Evolutionary conservation across 768 basidiomycete genomes (phyloP).

Genomic region (Suillus brevipes): DNA sequence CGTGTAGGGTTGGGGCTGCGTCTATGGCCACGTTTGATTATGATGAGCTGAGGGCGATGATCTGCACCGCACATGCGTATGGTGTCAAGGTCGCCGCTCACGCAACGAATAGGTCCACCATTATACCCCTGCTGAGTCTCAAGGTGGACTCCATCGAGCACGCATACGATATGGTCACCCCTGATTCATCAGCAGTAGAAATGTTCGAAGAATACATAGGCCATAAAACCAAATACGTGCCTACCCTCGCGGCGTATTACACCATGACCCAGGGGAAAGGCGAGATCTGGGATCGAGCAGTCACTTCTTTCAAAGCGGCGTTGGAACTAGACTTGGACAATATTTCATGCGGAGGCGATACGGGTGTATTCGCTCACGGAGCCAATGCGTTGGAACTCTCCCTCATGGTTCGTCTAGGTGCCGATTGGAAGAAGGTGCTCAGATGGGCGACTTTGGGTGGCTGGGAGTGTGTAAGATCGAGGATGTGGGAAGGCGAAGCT

Average conservation of each 20-base stretch:
- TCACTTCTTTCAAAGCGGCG: constrained; percentile 45
- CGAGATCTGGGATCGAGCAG: constrained; percentile 39
- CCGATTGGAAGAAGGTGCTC: constrained; percentile 51
- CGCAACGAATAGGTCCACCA: constrained; percentile 36
- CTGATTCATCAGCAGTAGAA: not conserved
- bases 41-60: constrained; percentile 48
- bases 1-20: constrained; percentile 32
- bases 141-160: constrained; percentile 61
- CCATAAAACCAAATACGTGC: constrained; percentile 49
- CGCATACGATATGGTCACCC: constrained; percentile 35
- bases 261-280: constrained; percentile 25
- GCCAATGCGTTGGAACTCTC: constrained; percentile 60
- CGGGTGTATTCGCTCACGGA: constrained; percentile 63
- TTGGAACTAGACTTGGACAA: constrained; percentile 43
- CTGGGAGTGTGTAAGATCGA: constrained; percentile 53
- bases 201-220: constrained; percentile 23
- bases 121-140: constrained; percentile 31
- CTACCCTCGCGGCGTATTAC: constrained; percentile 56
- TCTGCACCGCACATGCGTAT: constrained; percentile 49
- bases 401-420: constrained; percentile 59
- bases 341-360: constrained; percentile 66
- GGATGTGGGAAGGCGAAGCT: constrained; percentile 43
- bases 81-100: constrained; percentile 64
- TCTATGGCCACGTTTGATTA: constrained; percentile 46
- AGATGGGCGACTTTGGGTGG: constrained; percentile 61